phyloP scores from a whole-genome alignment of 306 rosid genomes.

The Elaeagnus macrophylla region DNA sequence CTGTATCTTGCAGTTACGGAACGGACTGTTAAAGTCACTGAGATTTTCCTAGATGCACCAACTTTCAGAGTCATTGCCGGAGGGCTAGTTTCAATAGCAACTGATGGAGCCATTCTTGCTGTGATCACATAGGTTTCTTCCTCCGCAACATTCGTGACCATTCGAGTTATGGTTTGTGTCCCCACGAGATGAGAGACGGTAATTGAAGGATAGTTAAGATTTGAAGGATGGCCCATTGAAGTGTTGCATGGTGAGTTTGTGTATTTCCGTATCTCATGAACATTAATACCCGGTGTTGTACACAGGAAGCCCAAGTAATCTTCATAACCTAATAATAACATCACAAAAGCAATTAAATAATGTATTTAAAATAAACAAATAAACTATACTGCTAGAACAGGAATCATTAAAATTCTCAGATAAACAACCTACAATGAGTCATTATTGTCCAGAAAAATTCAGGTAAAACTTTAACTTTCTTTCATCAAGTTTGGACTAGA shows the following conservation, averaged over 20 bases:
- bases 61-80: constrained; percentile 71
- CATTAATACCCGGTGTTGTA: constrained; percentile 72
- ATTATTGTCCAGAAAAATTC: too few relatives aligned
- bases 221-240: constrained; percentile 67
- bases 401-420: not conserved
- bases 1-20: constrained; percentile 62
- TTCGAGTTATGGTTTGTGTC: constrained; percentile 59
- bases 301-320: constrained; percentile 97
- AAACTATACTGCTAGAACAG: too few relatives aligned
- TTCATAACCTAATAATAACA: constrained; percentile 51
- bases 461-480: too few relatives aligned
- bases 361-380: too few relatives aligned
- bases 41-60: constrained; percentile 55
- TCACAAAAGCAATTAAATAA: not conserved
- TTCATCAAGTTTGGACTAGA: too few relatives aligned
- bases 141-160: constrained; percentile 71
- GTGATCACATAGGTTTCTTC: constrained; percentile 81
- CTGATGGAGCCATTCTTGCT: constrained; percentile 77
- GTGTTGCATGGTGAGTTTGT: constrained; percentile 66
- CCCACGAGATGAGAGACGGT: constrained; percentile 75
- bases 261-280: constrained; percentile 64
- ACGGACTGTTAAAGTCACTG: constrained; percentile 58
- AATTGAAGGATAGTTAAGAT: constrained; percentile 84
- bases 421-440: not conserved
- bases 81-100: constrained; percentile 78